Evolutionary conservation across 2,329 filamentous ascomycete species (phyloP).

Genomic region (Amphichorda felina): DNA sequence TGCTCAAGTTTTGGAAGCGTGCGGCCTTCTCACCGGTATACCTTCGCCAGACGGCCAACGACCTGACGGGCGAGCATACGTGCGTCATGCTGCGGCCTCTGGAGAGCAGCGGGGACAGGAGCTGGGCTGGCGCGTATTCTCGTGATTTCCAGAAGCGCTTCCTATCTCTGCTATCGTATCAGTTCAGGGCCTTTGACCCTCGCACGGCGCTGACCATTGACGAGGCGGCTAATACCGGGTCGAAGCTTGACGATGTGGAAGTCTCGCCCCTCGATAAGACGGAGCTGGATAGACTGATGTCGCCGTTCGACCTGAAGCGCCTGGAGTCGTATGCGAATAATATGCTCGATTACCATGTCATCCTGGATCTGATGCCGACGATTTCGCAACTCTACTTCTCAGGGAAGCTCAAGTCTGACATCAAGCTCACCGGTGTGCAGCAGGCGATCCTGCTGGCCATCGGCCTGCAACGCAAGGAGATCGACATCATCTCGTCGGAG

Average conservation of each 20-base stretch:
- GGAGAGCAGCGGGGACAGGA: slow-evolving; percentile 51
- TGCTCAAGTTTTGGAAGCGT: slow-evolving; percentile 97
- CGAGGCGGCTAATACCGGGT: slow-evolving; percentile 67
- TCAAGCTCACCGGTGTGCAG: slow-evolving; percentile 74
- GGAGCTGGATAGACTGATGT: slow-evolving; percentile 67
- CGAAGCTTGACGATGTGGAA: slow-evolving; percentile 52
- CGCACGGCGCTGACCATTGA: slow-evolving; percentile 76
- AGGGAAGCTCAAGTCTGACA: slow-evolving; percentile 52
- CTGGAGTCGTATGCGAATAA: slow-evolving; percentile 94
- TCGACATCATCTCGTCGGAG: slow-evolving; percentile 72
- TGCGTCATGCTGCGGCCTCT: slow-evolving; percentile 93
- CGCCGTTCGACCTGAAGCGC: slow-evolving; percentile 89
- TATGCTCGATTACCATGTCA: slow-evolving; percentile 95
- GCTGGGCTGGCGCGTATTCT: slow-evolving; percentile 84
- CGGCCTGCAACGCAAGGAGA: slow-evolving; percentile 79
- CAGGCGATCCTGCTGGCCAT: slow-evolving; percentile 80
- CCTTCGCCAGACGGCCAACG: slow-evolving; percentile 87
- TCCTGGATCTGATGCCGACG: slow-evolving; percentile 79
- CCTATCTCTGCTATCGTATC: slow-evolving; percentile 77
- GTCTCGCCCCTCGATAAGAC: slow-evolving; percentile 52
- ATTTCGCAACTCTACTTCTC: slow-evolving; percentile 80
- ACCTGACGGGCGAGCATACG: slow-evolving; percentile 92
- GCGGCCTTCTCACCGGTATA: slow-evolving; percentile 81
- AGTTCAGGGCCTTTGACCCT: slow-evolving; percentile 75
- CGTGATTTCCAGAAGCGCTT: slow-evolving; percentile 94